These are phyloP conservation scores for Myochromella boudieri DNA, from an alignment of 768 basidiomycete genomes.

Conservation along the genomic window DNA sequence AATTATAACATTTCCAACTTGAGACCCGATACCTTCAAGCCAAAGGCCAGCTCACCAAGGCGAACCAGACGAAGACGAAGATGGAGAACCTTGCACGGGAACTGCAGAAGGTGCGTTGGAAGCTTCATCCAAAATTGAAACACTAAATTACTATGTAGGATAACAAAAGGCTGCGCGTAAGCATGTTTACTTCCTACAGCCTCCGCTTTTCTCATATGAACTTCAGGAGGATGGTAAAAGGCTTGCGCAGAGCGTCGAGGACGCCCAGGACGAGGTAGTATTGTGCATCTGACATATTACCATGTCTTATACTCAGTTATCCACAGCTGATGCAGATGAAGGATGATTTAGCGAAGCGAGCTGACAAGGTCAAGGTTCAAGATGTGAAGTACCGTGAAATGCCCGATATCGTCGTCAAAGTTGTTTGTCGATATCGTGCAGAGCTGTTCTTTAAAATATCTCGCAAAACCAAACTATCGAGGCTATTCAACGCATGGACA, in stretches of 20 bases:
- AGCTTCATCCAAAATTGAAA: not conserved
- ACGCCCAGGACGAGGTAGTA: conserved; percentile 79
- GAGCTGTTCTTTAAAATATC: conserved; percentile 93
- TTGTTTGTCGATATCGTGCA: conserved; percentile 84
- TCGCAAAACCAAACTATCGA: conserved; percentile 82
- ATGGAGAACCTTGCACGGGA: conserved; percentile 90
- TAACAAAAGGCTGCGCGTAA: conserved; percentile 83
- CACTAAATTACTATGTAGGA: conserved; percentile 49
- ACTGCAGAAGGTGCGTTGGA: conserved; percentile 71
- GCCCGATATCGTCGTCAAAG: conserved; percentile 90
- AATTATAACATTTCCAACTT: conserved; percentile 8
- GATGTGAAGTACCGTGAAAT: conserved; percentile 81
- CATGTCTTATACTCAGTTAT: conserved; percentile 7
- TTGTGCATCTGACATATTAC: conserved; percentile 2
- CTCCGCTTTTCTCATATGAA: conserved; percentile 19
- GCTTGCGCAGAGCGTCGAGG: conserved; percentile 76
- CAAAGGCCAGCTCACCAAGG: conserved; percentile 82
- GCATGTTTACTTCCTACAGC: conserved; percentile 19
- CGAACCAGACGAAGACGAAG: conserved; percentile 85
- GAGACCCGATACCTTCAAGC: conserved; percentile 40
- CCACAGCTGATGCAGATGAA: conserved; percentile 76
- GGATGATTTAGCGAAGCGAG: conserved; percentile 76
- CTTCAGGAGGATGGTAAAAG: conserved; percentile 83
- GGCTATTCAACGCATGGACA: conserved; percentile 86
- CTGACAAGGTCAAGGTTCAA: conserved; percentile 75